Percentiles rank a stretch among this genome's conserved stretches.
Conservation (phyloP, 2,329 filamentous ascomycete species). For the Pyricularia pennisetigena region DNA sequence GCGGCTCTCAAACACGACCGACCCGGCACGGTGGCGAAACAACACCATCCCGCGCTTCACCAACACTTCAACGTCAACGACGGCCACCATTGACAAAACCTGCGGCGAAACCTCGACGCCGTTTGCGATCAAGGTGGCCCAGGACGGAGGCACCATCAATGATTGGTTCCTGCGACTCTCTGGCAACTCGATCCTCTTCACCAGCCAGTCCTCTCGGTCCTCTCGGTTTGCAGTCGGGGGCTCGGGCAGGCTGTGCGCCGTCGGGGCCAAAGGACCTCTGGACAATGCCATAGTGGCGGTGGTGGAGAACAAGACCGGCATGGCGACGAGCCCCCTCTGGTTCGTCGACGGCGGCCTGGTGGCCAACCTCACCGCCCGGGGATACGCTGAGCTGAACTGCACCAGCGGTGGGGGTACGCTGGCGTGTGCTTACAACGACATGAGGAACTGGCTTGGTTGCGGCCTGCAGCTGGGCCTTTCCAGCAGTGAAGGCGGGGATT, state of each 20-base stretch:
- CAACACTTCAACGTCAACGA: slow-evolving; percentile 8
- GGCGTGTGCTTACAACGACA: slow-evolving; percentile 12
- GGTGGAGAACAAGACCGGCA: slow-evolving; percentile 10
- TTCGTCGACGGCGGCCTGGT: slow-evolving; percentile 14
- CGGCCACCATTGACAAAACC: slow-evolving; percentile 11
- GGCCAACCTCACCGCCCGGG: slow-evolving; percentile 11
- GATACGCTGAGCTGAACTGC: slow-evolving; percentile 16
- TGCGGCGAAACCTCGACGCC: slow-evolving; percentile 16
- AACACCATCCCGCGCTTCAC: background rate
- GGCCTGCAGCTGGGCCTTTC: slow-evolving; percentile 19
- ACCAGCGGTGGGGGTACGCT: slow-evolving; percentile 9
- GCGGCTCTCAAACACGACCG: slow-evolving; percentile 4
- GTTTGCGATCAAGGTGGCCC: slow-evolving; percentile 17
- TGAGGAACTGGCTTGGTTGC: slow-evolving; percentile 18
- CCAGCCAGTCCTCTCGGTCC: slow-evolving; percentile 9
- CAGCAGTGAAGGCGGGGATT: slow-evolving; percentile 5
- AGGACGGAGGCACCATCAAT: slow-evolving; percentile 19
- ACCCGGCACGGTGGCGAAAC: slow-evolving; percentile 5
- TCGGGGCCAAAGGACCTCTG: slow-evolving; percentile 10
- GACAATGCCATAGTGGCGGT: slow-evolving; percentile 15
- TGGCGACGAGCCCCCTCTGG: slow-evolving; percentile 16
- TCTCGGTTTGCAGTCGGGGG: slow-evolving; percentile 17
- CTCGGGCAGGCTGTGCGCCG: slow-evolving; percentile 18
- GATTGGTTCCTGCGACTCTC: slow-evolving; percentile 19
- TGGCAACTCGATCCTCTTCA: slow-evolving; percentile 18